Percentiles rank a stretch among this genome's conserved stretches.
Evolutionary conservation across 2,329 filamentous ascomycete genomes (phyloP).

Genomic region (Paecilomyces fulvus): DNA sequence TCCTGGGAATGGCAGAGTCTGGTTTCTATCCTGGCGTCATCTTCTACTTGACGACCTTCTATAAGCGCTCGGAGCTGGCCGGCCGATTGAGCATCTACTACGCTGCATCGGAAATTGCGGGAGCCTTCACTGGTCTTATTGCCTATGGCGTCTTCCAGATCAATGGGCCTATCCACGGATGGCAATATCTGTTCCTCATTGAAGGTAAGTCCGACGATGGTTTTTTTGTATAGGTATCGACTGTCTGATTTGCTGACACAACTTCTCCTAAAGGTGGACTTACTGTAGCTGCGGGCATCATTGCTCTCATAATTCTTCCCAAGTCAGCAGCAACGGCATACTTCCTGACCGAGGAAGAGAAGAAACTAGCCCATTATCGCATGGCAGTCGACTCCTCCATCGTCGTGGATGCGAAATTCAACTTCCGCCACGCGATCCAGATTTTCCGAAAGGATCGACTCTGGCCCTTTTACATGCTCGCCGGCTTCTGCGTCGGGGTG

Average conservation of each 20-base stretch:
- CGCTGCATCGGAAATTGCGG: conserved; percentile 18
- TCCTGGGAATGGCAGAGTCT: conserved; percentile 19
- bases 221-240: no score
- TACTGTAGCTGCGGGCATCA: conserved; percentile 31
- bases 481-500: conserved; percentile 21
- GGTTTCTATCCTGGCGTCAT: conserved; percentile 15
- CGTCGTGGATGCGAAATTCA: conserved; percentile 23
- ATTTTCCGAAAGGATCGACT: conserved; percentile 19
- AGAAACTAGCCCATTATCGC: conserved; percentile 27
- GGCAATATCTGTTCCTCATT: conserved; percentile 41
- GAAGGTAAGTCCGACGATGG: conserved; percentile 25
- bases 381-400: conserved; percentile 26
- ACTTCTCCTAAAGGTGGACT: no score
- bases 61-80: conserved; percentile 20
- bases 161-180: conserved; percentile 23
- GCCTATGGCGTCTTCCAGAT: conserved; percentile 36
- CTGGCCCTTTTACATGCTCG: conserved; percentile 18
- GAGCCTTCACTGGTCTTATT: conserved; percentile 23
- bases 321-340: conserved; percentile 28
- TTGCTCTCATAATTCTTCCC: conserved; percentile 34
- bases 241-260: no score
- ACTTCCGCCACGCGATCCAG: conserved; percentile 18
- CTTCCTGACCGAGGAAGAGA: conserved; percentile 32
- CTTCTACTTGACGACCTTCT: conserved; percentile 18
- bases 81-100: conserved; percentile 23